Conservation (phyloP, 257 asterid genomes). For the Solanum dulcamara region DNA sequence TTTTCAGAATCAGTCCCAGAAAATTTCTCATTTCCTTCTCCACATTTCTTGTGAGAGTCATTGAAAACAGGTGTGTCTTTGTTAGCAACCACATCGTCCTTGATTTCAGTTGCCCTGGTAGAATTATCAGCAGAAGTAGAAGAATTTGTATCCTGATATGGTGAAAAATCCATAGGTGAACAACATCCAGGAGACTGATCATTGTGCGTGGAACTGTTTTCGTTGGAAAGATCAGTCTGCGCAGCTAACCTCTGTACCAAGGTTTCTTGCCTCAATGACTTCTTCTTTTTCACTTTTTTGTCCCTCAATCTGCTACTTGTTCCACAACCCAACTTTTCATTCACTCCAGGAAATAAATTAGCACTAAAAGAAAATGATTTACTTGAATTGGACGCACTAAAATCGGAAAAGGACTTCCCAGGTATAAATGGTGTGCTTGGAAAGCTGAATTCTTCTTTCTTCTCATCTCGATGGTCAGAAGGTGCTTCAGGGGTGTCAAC, state of each 20-base stretch:
- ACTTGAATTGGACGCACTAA: conserved; percentile 23
- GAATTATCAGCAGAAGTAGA: conserved; percentile 14
- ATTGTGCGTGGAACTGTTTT: conserved; percentile 19
- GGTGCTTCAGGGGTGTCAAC: conserved; percentile 16
- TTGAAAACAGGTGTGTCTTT: background rate
- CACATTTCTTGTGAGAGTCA: conserved; percentile 4
- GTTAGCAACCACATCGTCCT: conserved; percentile 10
- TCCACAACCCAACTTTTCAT: conserved; percentile 25
- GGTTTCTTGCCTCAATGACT: conserved; percentile 28
- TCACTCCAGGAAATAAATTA: conserved; percentile 16
- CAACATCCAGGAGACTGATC: conserved; percentile 44
- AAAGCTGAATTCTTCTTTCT: conserved; percentile 20
- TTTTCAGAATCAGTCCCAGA: conserved; percentile 14
- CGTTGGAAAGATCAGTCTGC: conserved; percentile 17
- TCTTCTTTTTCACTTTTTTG: conserved; percentile 37
- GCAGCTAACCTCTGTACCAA: conserved; percentile 24
- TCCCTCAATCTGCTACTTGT: conserved; percentile 23
- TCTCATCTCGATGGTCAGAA: conserved; percentile 24
- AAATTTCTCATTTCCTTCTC: conserved; percentile 10
- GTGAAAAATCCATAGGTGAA: conserved; percentile 97
- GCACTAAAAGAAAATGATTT: conserved; percentile 21
- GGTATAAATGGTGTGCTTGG: conserved; percentile 13
- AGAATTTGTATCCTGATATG: conserved; percentile 32
- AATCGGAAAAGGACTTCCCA: conserved; percentile 25
- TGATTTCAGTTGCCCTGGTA: conserved; percentile 12